Evolutionary conservation across 2,329 filamentous ascomycete genomes (phyloP), one percentile per base, ranked within the genome.

Genomic region (Zasmidium cellare): DNA sequence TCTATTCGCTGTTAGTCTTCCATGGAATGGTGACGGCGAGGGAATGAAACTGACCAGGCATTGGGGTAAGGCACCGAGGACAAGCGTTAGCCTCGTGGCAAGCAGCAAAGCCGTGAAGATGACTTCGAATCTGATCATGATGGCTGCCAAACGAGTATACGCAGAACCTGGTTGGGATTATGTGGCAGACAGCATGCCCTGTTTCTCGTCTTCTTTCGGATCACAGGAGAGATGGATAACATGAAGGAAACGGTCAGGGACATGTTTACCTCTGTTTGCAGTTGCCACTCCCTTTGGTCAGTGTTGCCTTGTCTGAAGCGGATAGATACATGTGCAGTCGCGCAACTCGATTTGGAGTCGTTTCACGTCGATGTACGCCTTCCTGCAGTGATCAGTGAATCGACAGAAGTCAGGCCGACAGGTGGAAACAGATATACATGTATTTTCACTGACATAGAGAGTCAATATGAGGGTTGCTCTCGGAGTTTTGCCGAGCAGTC

Each of bases 251-350:
- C 6, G 16, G n/a, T 16, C n/a, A 41, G 16, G n/a, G 5, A 3
- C 35, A 41, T 41, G 16, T 14, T n/a, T 41, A 41, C 35, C n/a
- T 41, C 35, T 41, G 35, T 41, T 41, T 41, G 35, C n/a, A 41
- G 11, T 41, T 14, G 35, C 35, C 16, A 18, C 12, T 16, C 35
- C 48, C 25, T 55, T 47, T 49, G 35, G 24, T 18, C 23, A n/a
- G 53, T 49, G 45, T 49, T 49, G 45, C 18, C 52, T 7, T 25
- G 9, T 20, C 25, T 55, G 23, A 50, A 20, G 46, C 46, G 53
- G 46, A 24, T 50, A 47, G 18, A 14, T 24, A 49, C 44, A 50
- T 55, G 45, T 49, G n/a, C 28, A 49, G 35, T 41, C 35, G 35
- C 35, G 35, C 35, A 41, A n/a, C 11, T 14, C 3, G 35, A 14